These are phyloP conservation scores for Saccharomyces pastorianus DNA, from an alignment of 1,139 yeast genomes.

Conservation along the genomic window DNA sequence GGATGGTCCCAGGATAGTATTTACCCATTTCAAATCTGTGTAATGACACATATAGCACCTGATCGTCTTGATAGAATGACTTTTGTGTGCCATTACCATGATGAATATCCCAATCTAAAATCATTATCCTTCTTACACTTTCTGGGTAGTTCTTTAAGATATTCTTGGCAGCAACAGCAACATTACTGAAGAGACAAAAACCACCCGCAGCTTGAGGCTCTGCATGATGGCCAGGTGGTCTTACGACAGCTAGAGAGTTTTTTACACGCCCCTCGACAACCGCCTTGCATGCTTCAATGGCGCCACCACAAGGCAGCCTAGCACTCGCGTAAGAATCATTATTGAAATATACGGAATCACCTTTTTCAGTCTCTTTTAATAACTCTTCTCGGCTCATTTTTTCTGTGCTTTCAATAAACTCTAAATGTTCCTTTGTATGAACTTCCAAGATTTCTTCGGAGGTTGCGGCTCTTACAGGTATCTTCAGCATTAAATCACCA, in stretches of 20 bases:
- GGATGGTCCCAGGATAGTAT: slow-evolving; percentile 91
- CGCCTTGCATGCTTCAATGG: slow-evolving; percentile 92
- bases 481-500: slow-evolving; percentile 78
- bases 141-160: slow-evolving; percentile 81
- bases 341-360: slow-evolving; percentile 92
- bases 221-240: slow-evolving; percentile 99
- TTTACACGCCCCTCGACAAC: slow-evolving; percentile 89
- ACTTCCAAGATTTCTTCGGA: slow-evolving; percentile 80
- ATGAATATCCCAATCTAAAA: slow-evolving; percentile 96
- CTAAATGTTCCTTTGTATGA: slow-evolving; percentile 74
- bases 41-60: slow-evolving; percentile 81
- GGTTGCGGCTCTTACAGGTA: slow-evolving; percentile 85
- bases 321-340: slow-evolving; percentile 87
- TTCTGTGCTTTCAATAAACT: slow-evolving; percentile 67
- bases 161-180: slow-evolving; percentile 91
- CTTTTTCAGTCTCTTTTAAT: slow-evolving; percentile 76
- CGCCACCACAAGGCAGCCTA: slow-evolving; percentile 89
- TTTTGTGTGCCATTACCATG: slow-evolving; percentile 98
- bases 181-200: slow-evolving; percentile 90
- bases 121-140: slow-evolving; percentile 70
- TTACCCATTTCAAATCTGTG: slow-evolving; percentile 90
- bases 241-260: slow-evolving; percentile 86
- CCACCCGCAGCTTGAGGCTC: slow-evolving; percentile 98
- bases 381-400: slow-evolving; percentile 72
- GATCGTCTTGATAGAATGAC: slow-evolving; percentile 79